Evolutionary conservation across 345 rosid genomes (phyloP).

Genomic region (Orychophragmus violaceus): DNA sequence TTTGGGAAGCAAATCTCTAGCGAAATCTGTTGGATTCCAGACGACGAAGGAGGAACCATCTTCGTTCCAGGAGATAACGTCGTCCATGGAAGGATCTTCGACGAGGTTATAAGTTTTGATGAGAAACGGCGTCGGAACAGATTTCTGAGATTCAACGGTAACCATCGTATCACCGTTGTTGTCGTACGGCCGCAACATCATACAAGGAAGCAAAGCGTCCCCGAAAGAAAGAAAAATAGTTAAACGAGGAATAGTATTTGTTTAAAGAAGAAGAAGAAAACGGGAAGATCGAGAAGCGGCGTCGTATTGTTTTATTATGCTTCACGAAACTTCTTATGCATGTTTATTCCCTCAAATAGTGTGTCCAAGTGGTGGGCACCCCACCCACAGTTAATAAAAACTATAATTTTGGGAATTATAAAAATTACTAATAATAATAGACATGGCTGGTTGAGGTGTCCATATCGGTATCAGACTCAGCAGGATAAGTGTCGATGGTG

Average conservation of each 20-base stretch:
- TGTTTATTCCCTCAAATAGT: not conserved
- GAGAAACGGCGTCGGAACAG: constrained; percentile 80
- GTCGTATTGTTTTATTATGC: not conserved
- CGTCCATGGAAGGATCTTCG: constrained; percentile 58
- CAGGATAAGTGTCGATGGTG: too few species aligned
- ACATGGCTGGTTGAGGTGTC: too few species aligned
- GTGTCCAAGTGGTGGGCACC: not conserved
- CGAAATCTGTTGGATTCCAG: constrained; percentile 82
- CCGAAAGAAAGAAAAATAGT: too few species aligned
- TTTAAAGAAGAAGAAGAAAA: too few species aligned
- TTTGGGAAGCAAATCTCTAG: constrained; percentile 82
- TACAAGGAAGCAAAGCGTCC: too few species aligned
- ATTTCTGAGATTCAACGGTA: constrained; percentile 46
- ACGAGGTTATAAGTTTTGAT: constrained; percentile 77
- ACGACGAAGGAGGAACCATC: constrained; percentile 85
- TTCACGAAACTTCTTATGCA: not conserved
- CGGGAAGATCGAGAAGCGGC: not conserved
- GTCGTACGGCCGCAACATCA: too few species aligned
- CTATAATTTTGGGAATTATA: not conserved
- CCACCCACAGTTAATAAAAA: too few species aligned
- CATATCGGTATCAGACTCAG: too few species aligned
- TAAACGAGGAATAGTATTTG: too few species aligned
- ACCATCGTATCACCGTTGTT: constrained; percentile 19
- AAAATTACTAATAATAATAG: not conserved
- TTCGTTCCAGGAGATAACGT: constrained; percentile 87